phyloP scores from a whole-genome alignment of 805 yeast genomes.

The Candida boleticola region DNA sequence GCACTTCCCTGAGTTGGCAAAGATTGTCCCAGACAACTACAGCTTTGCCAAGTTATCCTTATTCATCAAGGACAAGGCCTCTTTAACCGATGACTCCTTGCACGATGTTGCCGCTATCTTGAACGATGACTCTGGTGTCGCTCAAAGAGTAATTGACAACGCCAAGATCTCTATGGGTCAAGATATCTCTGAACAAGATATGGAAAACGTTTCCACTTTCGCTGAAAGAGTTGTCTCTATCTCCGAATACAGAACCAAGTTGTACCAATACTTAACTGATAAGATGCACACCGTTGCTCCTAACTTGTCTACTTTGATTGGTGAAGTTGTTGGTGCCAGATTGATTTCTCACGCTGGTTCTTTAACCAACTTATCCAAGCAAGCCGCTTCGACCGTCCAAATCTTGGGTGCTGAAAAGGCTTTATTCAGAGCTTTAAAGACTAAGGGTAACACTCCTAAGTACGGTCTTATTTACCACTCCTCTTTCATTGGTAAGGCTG shows the following conservation, averaged over 20 bases:
- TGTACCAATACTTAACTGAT: slow-evolving; percentile 84
- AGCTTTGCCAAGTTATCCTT: slow-evolving; percentile 78
- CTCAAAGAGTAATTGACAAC: slow-evolving; percentile 88
- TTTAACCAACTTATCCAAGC: slow-evolving; percentile 91
- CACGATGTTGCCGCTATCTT: slow-evolving; percentile 90
- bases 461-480: slow-evolving; percentile 95
- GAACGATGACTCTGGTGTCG: slow-evolving; percentile 86
- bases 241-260: slow-evolving; percentile 82
- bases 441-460: slow-evolving; percentile 95
- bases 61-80: slow-evolving; percentile 82
- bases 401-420: slow-evolving; percentile 98
- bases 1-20: slow-evolving; percentile 97
- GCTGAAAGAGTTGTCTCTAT: slow-evolving; percentile 92
- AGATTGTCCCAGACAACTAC: slow-evolving; percentile 87
- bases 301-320: slow-evolving; percentile 91
- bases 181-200: slow-evolving; percentile 92
- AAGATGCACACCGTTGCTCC: slow-evolving; percentile 99
- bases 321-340: slow-evolving; percentile 99
- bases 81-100: slow-evolving; percentile 85
- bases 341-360: slow-evolving; percentile 98
- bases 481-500: slow-evolving; percentile 89
- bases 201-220: slow-evolving; percentile 85
- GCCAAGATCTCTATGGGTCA: slow-evolving; percentile 99
- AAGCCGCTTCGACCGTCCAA: slow-evolving; percentile 99
- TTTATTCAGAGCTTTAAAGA: slow-evolving; percentile 90